Percentiles rank a stretch among this genome's conserved stretches.
Evolutionary conservation across 345 rosid genomes (phyloP).

Genomic region (Eucalyptus erythrocorys): DNA sequence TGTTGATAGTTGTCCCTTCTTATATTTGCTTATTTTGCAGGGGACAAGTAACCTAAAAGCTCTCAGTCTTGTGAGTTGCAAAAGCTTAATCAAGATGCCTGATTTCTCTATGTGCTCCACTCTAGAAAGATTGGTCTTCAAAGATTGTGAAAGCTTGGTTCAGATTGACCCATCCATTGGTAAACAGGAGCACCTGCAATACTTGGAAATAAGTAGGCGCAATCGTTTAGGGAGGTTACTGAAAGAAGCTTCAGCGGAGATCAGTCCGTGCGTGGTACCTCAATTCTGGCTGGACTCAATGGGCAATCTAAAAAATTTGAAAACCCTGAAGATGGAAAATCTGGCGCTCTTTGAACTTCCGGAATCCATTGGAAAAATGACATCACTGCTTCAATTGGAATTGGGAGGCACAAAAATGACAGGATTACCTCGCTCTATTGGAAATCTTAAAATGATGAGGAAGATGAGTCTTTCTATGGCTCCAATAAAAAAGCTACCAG

Average conservation of each 20-base stretch:
- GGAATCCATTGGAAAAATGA: not conserved
- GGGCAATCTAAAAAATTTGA: not conserved
- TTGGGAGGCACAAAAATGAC: too few species aligned
- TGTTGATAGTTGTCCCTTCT: not conserved
- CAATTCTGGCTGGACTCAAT: not conserved
- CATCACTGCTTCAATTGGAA: too few species aligned
- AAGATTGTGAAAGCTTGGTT: not conserved
- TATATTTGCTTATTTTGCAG: not conserved
- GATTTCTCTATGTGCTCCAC: not conserved
- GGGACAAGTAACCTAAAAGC: not conserved
- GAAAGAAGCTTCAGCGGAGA: too few species aligned
- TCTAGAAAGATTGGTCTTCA: not conserved
- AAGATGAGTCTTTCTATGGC: too few species aligned
- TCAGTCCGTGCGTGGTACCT: not conserved
- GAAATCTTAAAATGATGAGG: too few species aligned
- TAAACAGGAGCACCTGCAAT: not conserved
- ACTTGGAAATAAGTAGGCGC: not conserved
- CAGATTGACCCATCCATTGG: not conserved
- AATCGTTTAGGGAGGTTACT: not conserved
- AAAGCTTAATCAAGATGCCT: not conserved
- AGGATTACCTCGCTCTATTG: not conserved
- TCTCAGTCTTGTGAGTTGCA: not conserved
- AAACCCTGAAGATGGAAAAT: not conserved
- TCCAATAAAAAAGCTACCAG: too few species aligned
- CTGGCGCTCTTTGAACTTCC: not conserved